These are phyloP conservation scores for Uromyces viciae-fabae DNA, from an alignment of 1,284 basidiomycete genomes.

Conservation along the genomic window DNA sequence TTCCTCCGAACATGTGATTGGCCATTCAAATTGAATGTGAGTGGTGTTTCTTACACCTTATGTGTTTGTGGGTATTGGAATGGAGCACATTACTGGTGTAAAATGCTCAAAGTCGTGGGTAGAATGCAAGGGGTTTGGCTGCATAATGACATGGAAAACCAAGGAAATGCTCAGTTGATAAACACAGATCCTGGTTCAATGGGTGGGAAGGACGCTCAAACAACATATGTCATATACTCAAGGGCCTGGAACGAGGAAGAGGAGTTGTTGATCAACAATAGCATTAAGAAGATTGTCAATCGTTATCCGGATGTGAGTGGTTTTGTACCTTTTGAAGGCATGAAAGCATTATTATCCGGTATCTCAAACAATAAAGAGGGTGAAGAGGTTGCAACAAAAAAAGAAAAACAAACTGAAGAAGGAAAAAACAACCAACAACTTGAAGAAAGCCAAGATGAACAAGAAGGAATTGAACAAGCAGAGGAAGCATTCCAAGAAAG, in stretches of 20 bases:
- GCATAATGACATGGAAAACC: neutral
- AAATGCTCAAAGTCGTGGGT: neutral
- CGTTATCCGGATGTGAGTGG: too few species aligned
- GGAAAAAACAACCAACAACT: too few species aligned
- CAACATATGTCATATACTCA: slow-evolving; percentile 13
- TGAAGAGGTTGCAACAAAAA: too few species aligned
- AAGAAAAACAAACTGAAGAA: too few species aligned
- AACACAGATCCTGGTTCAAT: neutral
- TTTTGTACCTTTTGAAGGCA: too few species aligned
- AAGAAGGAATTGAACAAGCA: too few species aligned
- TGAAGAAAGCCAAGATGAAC: too few species aligned
- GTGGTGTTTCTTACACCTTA: neutral
- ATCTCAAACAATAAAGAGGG: too few species aligned
- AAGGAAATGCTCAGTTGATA: neutral
- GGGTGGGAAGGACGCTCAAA: neutral
- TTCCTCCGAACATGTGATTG: neutral
- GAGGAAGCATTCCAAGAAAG: too few species aligned
- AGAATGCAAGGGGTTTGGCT: neutral
- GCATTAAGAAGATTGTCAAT: too few species aligned
- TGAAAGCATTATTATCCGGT: too few species aligned
- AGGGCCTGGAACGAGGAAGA: neutral
- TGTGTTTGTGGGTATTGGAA: neutral
- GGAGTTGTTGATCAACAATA: too few species aligned
- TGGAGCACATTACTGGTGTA: slow-evolving; percentile 4
- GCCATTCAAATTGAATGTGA: neutral